A percentile compares a stretch with the other conserved stretches of the same genome.
Conservation (phyloP, 345 rosid species). For the Populus ilicifolia region DNA sequence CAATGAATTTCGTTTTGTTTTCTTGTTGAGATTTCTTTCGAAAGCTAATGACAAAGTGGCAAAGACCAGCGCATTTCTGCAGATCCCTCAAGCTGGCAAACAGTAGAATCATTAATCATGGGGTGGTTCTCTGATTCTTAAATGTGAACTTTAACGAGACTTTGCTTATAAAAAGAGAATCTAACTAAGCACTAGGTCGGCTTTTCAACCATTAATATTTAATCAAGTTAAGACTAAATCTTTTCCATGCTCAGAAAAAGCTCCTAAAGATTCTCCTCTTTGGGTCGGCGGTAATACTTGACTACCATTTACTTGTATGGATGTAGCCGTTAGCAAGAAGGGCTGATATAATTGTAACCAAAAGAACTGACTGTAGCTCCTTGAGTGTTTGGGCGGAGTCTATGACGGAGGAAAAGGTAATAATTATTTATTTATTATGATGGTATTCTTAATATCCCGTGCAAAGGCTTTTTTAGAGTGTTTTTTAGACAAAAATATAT, state of each 20-base stretch:
- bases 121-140: constrained; percentile 16
- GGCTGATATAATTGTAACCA: too few relatives aligned
- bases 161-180: background rate
- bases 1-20: background rate
- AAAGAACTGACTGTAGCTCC: too few relatives aligned
- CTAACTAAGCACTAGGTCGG: background rate
- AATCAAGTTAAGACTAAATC: background rate
- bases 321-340: background rate
- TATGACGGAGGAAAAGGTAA: too few relatives aligned
- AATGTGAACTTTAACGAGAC: background rate
- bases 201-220: background rate
- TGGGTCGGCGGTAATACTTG: background rate
- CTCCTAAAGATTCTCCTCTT: constrained; percentile 1
- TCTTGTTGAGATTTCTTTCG: background rate
- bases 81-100: background rate
- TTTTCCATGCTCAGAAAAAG: background rate
- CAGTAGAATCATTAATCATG: constrained; percentile 19
- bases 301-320: background rate
- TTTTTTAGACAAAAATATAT: too few relatives aligned
- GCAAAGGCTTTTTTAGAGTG: too few relatives aligned
- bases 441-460: too few relatives aligned
- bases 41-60: background rate
- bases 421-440: too few relatives aligned
- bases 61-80: background rate
- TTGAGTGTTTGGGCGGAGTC: too few relatives aligned